phyloP scores from a whole-genome alignment of 2,329 filamentous ascomycete species.

The Cladosporium oxysporum region DNA sequence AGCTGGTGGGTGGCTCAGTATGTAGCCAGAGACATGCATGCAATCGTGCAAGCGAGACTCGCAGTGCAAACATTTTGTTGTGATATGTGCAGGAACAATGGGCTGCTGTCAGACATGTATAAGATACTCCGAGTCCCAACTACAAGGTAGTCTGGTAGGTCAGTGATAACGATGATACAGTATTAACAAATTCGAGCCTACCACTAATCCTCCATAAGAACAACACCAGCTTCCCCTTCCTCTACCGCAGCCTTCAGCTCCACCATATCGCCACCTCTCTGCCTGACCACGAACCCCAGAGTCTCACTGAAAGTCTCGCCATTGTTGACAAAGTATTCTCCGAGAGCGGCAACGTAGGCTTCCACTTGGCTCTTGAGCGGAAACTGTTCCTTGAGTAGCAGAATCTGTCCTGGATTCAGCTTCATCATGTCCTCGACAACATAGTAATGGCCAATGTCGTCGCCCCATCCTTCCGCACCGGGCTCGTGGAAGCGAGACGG shows the following conservation, averaged over 20 bases:
- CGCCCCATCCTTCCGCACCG: slow-evolving; percentile 64
- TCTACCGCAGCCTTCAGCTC: slow-evolving; percentile 66
- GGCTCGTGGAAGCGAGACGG: slow-evolving; percentile 51
- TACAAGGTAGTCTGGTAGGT: not conserved
- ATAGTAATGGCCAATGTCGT: slow-evolving; percentile 65
- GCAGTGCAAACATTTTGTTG: not conserved
- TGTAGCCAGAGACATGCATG: not conserved
- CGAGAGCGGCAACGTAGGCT: slow-evolving; percentile 52
- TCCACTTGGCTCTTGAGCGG: slow-evolving; percentile 60
- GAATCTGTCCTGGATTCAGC: slow-evolving; percentile 60
- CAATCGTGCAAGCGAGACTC: slow-evolving; percentile 5
- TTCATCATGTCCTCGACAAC: slow-evolving; percentile 66
- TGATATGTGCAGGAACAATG: not conserved
- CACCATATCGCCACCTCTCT: slow-evolving; percentile 55
- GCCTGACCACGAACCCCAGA: slow-evolving; percentile 56
- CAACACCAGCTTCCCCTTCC: slow-evolving; percentile 71
- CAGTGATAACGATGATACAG: not conserved
- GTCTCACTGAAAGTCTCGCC: slow-evolving; percentile 64
- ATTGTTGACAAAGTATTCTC: slow-evolving; percentile 65
- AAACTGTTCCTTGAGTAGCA: slow-evolving; percentile 59
- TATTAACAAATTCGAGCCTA: not conserved
- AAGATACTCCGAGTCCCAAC: not conserved
- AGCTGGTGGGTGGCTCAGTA: not conserved
- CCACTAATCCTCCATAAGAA: slow-evolving; percentile 2
- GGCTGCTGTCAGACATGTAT: not conserved